Evolutionary conservation across 2,329 filamentous ascomycete species (phyloP).

Genomic region (Chalara sp.): DNA sequence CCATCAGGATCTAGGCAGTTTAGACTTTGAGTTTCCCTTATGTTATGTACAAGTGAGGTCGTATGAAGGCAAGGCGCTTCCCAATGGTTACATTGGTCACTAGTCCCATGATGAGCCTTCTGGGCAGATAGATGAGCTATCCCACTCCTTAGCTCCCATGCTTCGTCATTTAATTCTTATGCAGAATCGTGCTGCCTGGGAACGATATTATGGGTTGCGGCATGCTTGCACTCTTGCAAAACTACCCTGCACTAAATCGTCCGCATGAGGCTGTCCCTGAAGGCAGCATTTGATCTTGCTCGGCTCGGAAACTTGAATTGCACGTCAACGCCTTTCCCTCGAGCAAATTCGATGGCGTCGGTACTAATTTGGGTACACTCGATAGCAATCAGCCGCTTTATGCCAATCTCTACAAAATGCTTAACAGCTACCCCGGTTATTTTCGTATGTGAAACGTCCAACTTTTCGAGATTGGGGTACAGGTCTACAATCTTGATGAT

Average conservation of each 20-base stretch:
- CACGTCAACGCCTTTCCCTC: constrained; percentile 21
- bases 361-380: constrained; percentile 18
- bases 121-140: neutral
- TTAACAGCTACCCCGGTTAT: constrained; percentile 29
- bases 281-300: neutral
- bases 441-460: constrained; percentile 21
- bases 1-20: too few relatives aligned
- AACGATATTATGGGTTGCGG: too few relatives aligned
- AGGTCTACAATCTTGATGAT: constrained; percentile 15
- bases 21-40: too few relatives aligned
- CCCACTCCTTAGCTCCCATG: neutral
- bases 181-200: too few relatives aligned
- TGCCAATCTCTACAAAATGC: constrained; percentile 21
- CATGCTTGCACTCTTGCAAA: too few relatives aligned
- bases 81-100: neutral
- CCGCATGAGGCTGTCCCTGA: neutral
- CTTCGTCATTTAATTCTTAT: too few relatives aligned
- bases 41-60: too few relatives aligned
- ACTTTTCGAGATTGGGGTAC: constrained; percentile 19
- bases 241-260: too few relatives aligned
- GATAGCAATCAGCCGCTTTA: constrained; percentile 20
- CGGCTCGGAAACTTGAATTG: constrained; percentile 7
- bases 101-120: neutral
- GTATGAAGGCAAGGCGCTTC: too few relatives aligned
- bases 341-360: constrained; percentile 28